Evolutionary conservation across 2,329 filamentous ascomycete genomes (phyloP), one percentile per base, ranked within the genome.

Genomic region (Rosellinia necatrix): DNA sequence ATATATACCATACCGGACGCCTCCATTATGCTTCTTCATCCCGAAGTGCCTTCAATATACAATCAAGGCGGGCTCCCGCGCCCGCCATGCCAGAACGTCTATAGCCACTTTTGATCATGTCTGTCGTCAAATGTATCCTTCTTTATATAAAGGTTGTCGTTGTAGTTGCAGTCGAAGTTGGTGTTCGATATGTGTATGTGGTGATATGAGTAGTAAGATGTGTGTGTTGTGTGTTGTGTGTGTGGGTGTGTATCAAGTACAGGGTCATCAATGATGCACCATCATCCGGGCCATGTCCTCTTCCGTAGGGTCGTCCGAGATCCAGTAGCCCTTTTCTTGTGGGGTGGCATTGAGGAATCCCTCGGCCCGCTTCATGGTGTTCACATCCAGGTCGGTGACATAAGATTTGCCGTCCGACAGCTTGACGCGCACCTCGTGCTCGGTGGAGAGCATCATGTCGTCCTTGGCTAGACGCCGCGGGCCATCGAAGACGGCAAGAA

Each of bases 391-490:
- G 70, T 97, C 94, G 6, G 93, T 97, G 34, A 97, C 87, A 71
- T 96, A 97, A 1, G 84, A 81, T 68, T 89, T 86, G 68, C 84
- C 84, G 69, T 91, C 88, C 21, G 83, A 83, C 15, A 97, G 81
- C 73, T 86, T 86, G 72, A 96, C 81, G 69, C 93, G 91, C 32
- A 97, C 91, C 75, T 99, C 94, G 68, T 94, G 92, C 66, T 96
- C 92, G 13, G 90, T 92, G 65, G 92, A 91, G 46, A 99, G 86
- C 92, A 97, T 96, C 91, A 97, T 94, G 75, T 99, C 94, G 71
- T 99, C 94, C 78, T 97, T 97, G 83, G 90, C 94, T 46, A 99
- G 81, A 37, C 93, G 87, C 49, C 92, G 86, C 13, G 82, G 82
- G 0, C 94, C 94, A 69, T 97, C 92, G 68, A 96, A 99, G 17